Percentiles rank a stretch among this genome's conserved stretches.
These are phyloP conservation scores for Aechmea fasciata DNA, from an alignment of 176 grass and related monocot genomes.

Conservation along the genomic window DNA sequence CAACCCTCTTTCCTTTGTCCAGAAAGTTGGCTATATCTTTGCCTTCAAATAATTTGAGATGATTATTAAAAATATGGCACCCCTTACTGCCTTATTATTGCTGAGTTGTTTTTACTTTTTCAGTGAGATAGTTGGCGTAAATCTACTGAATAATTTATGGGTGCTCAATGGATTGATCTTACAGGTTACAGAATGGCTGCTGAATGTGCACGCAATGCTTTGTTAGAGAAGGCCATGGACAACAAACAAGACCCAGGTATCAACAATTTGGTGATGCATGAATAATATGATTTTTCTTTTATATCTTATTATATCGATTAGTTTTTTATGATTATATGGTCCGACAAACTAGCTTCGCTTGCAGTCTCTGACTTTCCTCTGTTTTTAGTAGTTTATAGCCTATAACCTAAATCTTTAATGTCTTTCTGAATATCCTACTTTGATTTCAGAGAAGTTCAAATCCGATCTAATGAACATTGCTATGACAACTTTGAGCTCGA, in stretches of 20 bases:
- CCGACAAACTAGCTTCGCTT: no score
- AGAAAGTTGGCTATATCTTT: no score
- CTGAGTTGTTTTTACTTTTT: no score
- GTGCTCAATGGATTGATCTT: conserved; percentile 1
- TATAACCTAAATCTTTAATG: neutral
- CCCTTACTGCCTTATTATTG: no score
- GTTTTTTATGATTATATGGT: no score
- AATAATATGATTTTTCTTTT: neutral
- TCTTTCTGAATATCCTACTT: neutral
- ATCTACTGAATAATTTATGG: neutral
- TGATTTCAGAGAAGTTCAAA: conserved; percentile 69
- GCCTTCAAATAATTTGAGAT: no score
- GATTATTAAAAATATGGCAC: no score
- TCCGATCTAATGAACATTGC: conserved; percentile 96
- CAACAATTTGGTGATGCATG: neutral
- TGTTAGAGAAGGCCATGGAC: conserved; percentile 70
- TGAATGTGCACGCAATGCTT: conserved; percentile 67
- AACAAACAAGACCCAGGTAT: conserved; percentile 86
- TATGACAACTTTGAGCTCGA: conserved; percentile 92
- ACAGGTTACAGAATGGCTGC: conserved; percentile 83
- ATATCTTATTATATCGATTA: neutral
- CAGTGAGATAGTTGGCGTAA: neutral
- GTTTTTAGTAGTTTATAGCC: no score
- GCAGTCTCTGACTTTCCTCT: no score
- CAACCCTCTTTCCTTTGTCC: no score